Base-by-base conservation (phyloP, 225 moss, liverwort and hornwort genomes). In the Asterella californica region DNA sequence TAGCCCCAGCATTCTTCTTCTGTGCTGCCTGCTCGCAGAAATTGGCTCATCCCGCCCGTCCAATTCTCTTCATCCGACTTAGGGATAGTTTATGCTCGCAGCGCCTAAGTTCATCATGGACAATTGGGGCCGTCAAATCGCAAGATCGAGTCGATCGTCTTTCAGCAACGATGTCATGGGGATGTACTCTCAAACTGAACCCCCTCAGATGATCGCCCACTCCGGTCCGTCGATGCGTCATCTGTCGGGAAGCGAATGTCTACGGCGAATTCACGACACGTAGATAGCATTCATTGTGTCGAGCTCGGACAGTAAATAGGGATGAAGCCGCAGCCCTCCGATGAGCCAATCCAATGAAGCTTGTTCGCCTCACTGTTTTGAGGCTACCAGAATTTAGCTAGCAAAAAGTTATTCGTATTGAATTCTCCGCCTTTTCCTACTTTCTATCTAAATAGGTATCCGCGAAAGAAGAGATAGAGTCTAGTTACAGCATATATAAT, bases 211-310 rank as follows among this genome's bases (percentile, higher is more conserved):
- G 62, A n/a, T 62, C 67, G 33, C 36, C 36, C 11, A 0, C 67
- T 67, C 25, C 7, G n/a, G 67, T 18, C 67, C 67, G 67, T 67
- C 34, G 67, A 67, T 67, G 2, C 67, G 15, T 17, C 33, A 67
- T 67, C 67, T 9, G 33, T 2, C 32, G 67, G 36, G 17, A 2
- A 12, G 18, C 3, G 15, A 0, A 15, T 14, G 10, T 37, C 67
- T 37, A 67, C 12, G 67, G 67, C 67, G 67, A 67, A 36, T 33
- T 29, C 14, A 14, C 14, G 67, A 67, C 67, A 34, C 36, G 67
- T 67, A 34, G 67, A 34, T 37, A 14, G 67, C 36, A 67, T n/a
- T 67, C 36, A 67, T 67, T 67, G 15, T 67, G 67, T 67, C 62
- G 27, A 62, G 62, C 62, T 62, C 62, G n/a, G n/a, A 62, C 67